Percentiles rank a stretch among this genome's conserved stretches.
Conservation (phyloP, 139 green algal genomes). For the Chlorella sp. region DNA sequence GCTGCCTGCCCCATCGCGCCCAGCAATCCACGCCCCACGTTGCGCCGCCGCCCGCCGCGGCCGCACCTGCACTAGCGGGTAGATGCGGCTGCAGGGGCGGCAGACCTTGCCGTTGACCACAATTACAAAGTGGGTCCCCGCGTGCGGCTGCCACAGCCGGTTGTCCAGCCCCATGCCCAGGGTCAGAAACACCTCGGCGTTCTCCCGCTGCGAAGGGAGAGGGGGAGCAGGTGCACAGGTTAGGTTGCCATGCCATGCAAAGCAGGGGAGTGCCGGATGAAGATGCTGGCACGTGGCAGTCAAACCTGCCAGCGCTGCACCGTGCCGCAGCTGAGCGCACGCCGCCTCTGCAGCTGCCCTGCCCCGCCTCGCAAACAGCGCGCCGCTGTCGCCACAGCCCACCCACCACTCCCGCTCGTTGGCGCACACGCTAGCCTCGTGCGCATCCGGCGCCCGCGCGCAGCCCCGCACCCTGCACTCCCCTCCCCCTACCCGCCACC, state of each 20-base stretch:
- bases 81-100: constrained; percentile 53
- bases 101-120: constrained; percentile 59
- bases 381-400: no score
- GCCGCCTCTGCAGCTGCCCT: no score
- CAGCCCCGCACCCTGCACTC: no score
- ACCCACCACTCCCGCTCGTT: no score
- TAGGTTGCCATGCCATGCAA: no score
- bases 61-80: constrained; percentile 39
- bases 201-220: constrained; percentile 31
- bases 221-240: not conserved
- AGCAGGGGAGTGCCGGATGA: not conserved
- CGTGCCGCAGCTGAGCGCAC: not conserved
- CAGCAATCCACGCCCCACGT: no score
- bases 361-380: no score
- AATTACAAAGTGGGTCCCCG: constrained; percentile 47
- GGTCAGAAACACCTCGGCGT: constrained; percentile 72
- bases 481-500: not conserved
- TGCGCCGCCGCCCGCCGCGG: not conserved
- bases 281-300: no score
- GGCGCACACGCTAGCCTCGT: no score
- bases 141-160: not conserved
- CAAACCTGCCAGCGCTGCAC: no score
- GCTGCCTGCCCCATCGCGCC: no score
- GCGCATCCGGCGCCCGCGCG: no score
- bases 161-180: constrained; percentile 52